These are phyloP conservation scores for Canavalia gladiata DNA, from an alignment of 306 rosid genomes.

Conservation along the genomic window DNA sequence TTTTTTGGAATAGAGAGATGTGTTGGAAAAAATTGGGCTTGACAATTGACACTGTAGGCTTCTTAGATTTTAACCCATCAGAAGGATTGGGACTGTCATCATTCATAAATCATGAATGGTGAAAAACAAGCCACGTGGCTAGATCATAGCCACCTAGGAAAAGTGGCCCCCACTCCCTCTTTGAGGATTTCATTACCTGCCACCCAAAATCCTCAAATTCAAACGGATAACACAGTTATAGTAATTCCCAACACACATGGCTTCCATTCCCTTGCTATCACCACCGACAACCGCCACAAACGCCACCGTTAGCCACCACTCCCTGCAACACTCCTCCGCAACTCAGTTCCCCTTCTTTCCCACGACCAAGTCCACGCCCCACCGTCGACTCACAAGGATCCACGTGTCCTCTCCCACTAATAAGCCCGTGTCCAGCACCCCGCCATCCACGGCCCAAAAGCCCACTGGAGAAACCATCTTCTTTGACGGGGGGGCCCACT, in stretches of 20 bases:
- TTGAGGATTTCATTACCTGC: slow-evolving; percentile 10
- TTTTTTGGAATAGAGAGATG: too few species aligned
- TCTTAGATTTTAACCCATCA: background rate
- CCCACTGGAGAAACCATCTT: slow-evolving; percentile 68
- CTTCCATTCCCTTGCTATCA: slow-evolving; percentile 62
- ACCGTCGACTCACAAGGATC: slow-evolving; percentile 56
- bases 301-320: slow-evolving; percentile 50
- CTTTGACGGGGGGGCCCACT: slow-evolving; percentile 99
- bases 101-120: background rate
- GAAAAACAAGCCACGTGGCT: background rate
- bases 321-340: slow-evolving; percentile 35
- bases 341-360: slow-evolving; percentile 41
- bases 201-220: slow-evolving; percentile 26
- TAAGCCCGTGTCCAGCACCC: slow-evolving; percentile 51
- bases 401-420: slow-evolving; percentile 82
- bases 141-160: background rate
- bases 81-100: background rate
- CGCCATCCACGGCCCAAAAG: slow-evolving; percentile 35
- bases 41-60: too few species aligned
- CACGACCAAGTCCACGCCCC: slow-evolving; percentile 32
- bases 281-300: slow-evolving; percentile 56
- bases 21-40: too few species aligned
- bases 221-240: slow-evolving; percentile 53
- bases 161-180: slow-evolving; percentile 38
- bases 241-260: slow-evolving; percentile 51